Evolutionary conservation across 1,284 basidiomycete species (phyloP), one percentile per base, ranked within the genome.

Genomic region (Coriolopsis trogii): DNA sequence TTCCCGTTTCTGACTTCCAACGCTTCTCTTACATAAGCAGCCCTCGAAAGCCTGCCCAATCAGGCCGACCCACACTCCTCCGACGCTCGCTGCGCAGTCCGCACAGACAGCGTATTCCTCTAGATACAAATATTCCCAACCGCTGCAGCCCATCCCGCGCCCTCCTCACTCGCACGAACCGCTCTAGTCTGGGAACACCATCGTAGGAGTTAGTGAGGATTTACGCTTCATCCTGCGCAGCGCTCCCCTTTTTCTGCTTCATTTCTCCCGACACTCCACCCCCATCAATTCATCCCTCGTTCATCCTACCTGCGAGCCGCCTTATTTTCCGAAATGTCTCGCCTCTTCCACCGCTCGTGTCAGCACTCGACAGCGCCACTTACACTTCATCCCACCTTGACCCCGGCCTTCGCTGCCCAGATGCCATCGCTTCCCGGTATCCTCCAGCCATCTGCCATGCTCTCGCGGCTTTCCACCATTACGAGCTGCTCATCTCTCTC

Each of bases 271-370:
- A 18, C 21, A 44, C 31, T 13, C 42, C 25, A 20, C 41, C 30
- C 42, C 1, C 10, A 43, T 43, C 41, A 33, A 33, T 33, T 21
- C 42, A 15, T 44, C 31, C 30, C 36, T n/a, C n/a, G n/a, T n/a
- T n/a, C n/a, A n/a, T n/a, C n/a, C 33, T 36, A n/a, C 28, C 31
- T 23, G 31, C 42, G 42, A 44, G 42, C 42, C 42, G 42, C 42
- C 36, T 33, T 44, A 44, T 24, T 36, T n/a, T 36, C 42, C 42
- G 31, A 44, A n/a, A n/a, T n/a, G n/a, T n/a, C n/a, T n/a, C n/a
- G 23, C 36, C 31, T 26, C 31, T 25, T 33, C 31, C 42, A 44
- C 16, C 33, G 33, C 33, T 18, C 41, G 15, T 13, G 4, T 8
- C 28, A 31, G 7, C 4, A 16, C 31, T 21, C 9, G 18, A 20